phyloP scores from a whole-genome alignment of 257 asterid genomes.

The Agastache rugosa region DNA sequence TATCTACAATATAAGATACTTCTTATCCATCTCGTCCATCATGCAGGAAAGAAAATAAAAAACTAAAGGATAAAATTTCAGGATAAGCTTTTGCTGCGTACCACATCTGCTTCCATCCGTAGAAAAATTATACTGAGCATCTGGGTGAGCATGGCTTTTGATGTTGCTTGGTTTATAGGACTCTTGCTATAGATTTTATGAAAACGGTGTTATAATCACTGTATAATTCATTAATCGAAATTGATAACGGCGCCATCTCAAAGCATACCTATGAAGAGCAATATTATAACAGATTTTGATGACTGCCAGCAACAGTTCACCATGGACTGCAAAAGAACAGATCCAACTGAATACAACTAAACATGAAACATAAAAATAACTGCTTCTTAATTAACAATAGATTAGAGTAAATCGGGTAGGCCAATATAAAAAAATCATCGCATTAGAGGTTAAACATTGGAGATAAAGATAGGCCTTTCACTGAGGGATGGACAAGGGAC shows the following conservation, averaged over 20 bases:
- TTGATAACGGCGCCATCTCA: conserved; percentile 30
- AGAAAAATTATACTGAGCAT: conserved; percentile 88
- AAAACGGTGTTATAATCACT: conserved; percentile 40
- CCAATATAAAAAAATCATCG: conserved; percentile 19
- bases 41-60: background rate
- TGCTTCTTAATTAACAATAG: conserved; percentile 29
- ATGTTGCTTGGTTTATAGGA: conserved; percentile 94
- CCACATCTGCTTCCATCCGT: conserved; percentile 91
- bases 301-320: conserved; percentile 89
- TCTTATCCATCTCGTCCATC: conserved; percentile 32
- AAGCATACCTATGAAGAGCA: conserved; percentile 89
- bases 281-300: conserved; percentile 94
- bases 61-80: conserved; percentile 30
- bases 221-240: conserved; percentile 31
- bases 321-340: conserved; percentile 78
- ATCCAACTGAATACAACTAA: conserved; percentile 32
- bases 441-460: background rate
- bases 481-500: conserved; percentile 1
- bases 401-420: conserved; percentile 21
- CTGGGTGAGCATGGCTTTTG: conserved; percentile 97
- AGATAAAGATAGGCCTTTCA: conserved; percentile 17
- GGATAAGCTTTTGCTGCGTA: conserved; percentile 42
- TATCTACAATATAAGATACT: conserved; percentile 24
- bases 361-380: conserved; percentile 30
- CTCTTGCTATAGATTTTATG: conserved; percentile 80